Evolutionary conservation across 257 asterid species (phyloP).

Genomic region (Oldenlandia corymbosa): DNA sequence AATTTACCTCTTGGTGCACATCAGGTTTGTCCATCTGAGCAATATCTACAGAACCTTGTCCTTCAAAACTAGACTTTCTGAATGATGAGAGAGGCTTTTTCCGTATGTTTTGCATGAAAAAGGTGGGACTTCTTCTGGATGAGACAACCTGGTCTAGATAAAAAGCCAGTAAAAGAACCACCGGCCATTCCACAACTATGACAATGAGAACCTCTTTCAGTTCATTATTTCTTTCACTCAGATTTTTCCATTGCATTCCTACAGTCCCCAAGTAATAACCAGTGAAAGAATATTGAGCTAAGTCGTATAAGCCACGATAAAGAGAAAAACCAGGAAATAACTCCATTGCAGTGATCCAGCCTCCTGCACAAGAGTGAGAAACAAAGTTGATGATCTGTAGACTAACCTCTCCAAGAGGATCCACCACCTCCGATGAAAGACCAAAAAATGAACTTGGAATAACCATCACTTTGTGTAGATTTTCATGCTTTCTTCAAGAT

Average conservation of each 20-base stretch:
- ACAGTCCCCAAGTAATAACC: slow-evolving; percentile 77
- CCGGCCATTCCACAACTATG: slow-evolving; percentile 71
- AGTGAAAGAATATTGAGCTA: slow-evolving; percentile 62
- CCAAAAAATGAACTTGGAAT: too few species aligned
- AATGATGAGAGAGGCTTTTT: slow-evolving; percentile 49
- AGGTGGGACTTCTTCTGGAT: slow-evolving; percentile 66
- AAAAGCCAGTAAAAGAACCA: slow-evolving; percentile 68
- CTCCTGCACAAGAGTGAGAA: slow-evolving; percentile 53
- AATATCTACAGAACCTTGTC: slow-evolving; percentile 67
- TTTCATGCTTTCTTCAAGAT: too few species aligned
- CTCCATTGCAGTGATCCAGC: slow-evolving; percentile 76
- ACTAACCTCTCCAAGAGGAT: too few species aligned
- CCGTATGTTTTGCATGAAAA: slow-evolving; percentile 39
- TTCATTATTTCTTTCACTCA: slow-evolving; percentile 60
- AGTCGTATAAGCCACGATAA: slow-evolving; percentile 80
- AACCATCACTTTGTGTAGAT: too few species aligned
- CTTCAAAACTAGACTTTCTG: slow-evolving; percentile 56
- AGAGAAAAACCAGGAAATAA: slow-evolving; percentile 89
- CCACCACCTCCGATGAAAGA: too few species aligned
- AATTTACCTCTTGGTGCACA: slow-evolving; percentile 73
- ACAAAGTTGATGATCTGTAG: too few species aligned
- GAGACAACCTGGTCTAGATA: slow-evolving; percentile 64
- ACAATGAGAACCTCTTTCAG: slow-evolving; percentile 65
- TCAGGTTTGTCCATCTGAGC: slow-evolving; percentile 75
- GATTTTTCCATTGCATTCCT: slow-evolving; percentile 90